Evolutionary conservation across 202 grass and related monocot genomes (phyloP).

Genomic region (Hordeum pubiflorum): DNA sequence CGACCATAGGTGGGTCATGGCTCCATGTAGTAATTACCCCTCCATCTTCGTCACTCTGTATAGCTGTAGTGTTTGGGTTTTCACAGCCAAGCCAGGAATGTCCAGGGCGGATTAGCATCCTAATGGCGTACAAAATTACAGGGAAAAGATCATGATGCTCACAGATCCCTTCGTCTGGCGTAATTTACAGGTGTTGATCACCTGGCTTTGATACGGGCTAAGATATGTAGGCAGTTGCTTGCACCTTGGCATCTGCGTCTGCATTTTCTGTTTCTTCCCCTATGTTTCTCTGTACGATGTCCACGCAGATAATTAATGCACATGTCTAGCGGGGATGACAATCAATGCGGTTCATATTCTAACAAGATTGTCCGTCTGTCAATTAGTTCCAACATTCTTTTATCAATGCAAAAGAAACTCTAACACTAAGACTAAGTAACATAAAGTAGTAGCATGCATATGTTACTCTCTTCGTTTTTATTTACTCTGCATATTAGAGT

Average conservation of each 20-base stretch:
- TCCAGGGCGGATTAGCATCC: background rate
- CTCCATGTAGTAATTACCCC: background rate
- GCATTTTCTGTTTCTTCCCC: background rate
- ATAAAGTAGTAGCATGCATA: no score
- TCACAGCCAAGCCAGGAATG: background rate
- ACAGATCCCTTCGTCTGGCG: background rate
- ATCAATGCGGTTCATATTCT: background rate
- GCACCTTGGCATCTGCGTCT: background rate
- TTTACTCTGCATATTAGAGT: no score
- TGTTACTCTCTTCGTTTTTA: no score
- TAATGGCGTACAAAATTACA: background rate
- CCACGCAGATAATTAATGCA: background rate
- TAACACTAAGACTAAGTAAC: no score
- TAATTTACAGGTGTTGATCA: background rate
- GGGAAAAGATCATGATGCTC: constrained; percentile 1
- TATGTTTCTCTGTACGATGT: background rate
- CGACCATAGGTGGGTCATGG: background rate
- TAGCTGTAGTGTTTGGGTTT: background rate
- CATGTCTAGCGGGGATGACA: background rate
- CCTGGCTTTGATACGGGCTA: background rate
- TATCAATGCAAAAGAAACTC: background rate
- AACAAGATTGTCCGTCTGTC: background rate
- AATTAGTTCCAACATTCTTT: background rate
- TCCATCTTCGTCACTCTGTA: background rate
- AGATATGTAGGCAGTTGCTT: constrained; percentile 10